Evolutionary conservation across 192 early-diverging fungal genomes (phyloP).

Genomic region (Coemansia guatemalensis): DNA sequence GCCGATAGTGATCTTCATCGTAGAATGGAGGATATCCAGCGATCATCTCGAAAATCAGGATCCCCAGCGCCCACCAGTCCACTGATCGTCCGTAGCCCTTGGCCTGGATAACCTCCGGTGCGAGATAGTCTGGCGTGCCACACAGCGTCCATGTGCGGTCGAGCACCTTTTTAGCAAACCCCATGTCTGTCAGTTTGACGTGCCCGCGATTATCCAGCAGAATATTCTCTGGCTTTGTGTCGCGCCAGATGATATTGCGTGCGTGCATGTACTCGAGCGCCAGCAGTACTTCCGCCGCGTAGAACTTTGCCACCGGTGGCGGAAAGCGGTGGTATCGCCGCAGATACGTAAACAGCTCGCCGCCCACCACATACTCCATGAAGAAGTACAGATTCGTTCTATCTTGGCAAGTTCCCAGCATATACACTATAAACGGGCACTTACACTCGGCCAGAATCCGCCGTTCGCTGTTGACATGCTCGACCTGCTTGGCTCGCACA

Average conservation of each 20-base stretch:
- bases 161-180: slow-evolving; percentile 80
- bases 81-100: slow-evolving; percentile 92
- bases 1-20: slow-evolving; percentile 89
- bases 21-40: slow-evolving; percentile 95
- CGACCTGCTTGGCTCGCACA: slow-evolving; percentile 93
- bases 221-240: slow-evolving; percentile 89
- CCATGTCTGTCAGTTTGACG: slow-evolving; percentile 87
- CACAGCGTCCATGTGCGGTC: slow-evolving; percentile 86
- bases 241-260: slow-evolving; percentile 88
- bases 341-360: slow-evolving; percentile 82
- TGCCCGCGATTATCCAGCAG: slow-evolving; percentile 73
- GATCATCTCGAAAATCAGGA: slow-evolving; percentile 94
- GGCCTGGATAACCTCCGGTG: slow-evolving; percentile 89
- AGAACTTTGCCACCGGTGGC: slow-evolving; percentile 84
- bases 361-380: slow-evolving; percentile 94
- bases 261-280: slow-evolving; percentile 88
- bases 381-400: slow-evolving; percentile 89
- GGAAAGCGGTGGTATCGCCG: slow-evolving; percentile 81
- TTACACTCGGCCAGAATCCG: slow-evolving; percentile 83
- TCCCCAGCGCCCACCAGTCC: slow-evolving; percentile 94
- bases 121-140: slow-evolving; percentile 83
- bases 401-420: slow-evolving; percentile 96
- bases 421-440: slow-evolving; percentile 88
- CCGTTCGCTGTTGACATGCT: slow-evolving; percentile 98
- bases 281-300: slow-evolving; percentile 83